Evolutionary conservation across 148 eudicot genomes (phyloP), one percentile per base, ranked within the genome.

Genomic region (Oxyria digyna): DNA sequence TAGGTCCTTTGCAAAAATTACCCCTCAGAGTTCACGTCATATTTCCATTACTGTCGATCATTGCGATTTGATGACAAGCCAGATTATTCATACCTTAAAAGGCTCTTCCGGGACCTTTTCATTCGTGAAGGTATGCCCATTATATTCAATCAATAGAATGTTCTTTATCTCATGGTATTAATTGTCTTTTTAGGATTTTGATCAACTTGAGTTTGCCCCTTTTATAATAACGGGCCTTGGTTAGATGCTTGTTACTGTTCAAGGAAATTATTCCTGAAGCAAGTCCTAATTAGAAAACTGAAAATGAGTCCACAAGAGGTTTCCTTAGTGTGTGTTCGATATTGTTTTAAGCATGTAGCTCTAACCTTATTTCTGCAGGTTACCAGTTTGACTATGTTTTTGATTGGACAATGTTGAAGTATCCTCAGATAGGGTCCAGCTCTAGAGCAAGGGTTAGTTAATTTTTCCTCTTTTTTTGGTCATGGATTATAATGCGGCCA

Each of bases 381-480:
- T 94, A 88, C 84, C 97, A 90, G 78, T 94, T 90, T 74, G 99
- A 90, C 81, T 88, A 90, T 77, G 96, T 91, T n/a, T 94, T 94
- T 80, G 99, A 94, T 78, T 94, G 99, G 99, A 94, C 97, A 50
- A 77, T 85, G 27, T 74, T 94, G 83, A 91, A 91, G 89, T 94
- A 91, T 78, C 99, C 97, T 24, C 99, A 91, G 74, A 82, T 88
- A 52, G 88, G 92, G 62, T 94, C 99, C 76, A 94, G 89, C 79
- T 88, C 97, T 49, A 80, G 83, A 78, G 67, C 81, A 80, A 83
- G 87, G 82, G 97, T 93, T 40, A 73, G 41, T 38, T 38, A 38
- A 38, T 38, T 38, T 33, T 38, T 10, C 41, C 41, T 38, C 38
- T 35, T 35, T 35, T 31, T 69, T 54, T 68, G 9, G 42, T 46